Conservation (phyloP, 176 grass and related monocot species). For the Olyra latifolia region DNA sequence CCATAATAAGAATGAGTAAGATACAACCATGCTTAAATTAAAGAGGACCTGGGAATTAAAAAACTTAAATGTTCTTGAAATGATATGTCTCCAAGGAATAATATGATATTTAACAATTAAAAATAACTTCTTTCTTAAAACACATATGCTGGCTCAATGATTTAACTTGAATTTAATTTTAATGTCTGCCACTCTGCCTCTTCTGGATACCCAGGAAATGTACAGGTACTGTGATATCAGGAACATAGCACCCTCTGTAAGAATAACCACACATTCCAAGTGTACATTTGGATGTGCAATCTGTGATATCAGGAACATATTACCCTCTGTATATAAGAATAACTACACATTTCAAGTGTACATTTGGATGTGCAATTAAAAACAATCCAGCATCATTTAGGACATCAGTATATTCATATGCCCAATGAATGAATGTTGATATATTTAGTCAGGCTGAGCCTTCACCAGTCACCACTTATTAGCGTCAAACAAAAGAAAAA, state of each 20-base stretch:
- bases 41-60: not conserved
- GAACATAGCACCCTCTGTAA: not conserved
- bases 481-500: not conserved
- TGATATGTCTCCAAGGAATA: not conserved
- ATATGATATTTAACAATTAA: not conserved
- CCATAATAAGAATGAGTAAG: not conserved
- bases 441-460: constrained; percentile 5
- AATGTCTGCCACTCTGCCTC: not conserved
- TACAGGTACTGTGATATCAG: not conserved
- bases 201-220: constrained; percentile 3
- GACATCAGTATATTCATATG: not conserved
- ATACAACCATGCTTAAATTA: not conserved
- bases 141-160: not conserved
- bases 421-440: not conserved
- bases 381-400: not conserved
- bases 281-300: not conserved
- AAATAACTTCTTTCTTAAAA: not conserved
- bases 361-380: not conserved
- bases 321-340: not conserved
- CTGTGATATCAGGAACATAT: not conserved
- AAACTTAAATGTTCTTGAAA: not conserved
- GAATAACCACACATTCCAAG: not conserved
- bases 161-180: not conserved
- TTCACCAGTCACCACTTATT: not conserved
- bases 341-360: not conserved